A percentile compares a stretch with the other conserved stretches of the same genome.
Conservation (phyloP, 371 early-diverging fungal genomes). For the Mucor ambiguus region DNA sequence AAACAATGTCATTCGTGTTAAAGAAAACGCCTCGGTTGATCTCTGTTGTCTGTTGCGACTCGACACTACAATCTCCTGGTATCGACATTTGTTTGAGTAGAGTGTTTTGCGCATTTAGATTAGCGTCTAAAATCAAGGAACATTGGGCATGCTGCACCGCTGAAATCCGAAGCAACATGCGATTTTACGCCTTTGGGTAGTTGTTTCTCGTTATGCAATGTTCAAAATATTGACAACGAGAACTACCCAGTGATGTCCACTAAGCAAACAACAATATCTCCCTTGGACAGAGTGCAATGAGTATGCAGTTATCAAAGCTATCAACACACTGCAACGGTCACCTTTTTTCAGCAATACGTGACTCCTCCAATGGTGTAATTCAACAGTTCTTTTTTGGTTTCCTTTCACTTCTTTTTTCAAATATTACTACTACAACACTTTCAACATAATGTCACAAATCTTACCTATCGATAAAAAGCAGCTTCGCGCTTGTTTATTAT, state of each 20-base stretch:
- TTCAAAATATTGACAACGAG: background rate
- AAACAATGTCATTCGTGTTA: too few species aligned
- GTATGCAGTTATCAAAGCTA: background rate
- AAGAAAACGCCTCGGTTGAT: background rate
- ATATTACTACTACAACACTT: background rate
- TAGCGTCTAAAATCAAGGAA: too few species aligned
- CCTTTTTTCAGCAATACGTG: background rate
- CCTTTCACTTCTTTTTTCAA: background rate
- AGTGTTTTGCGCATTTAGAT: too few species aligned
- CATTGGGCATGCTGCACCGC: background rate
- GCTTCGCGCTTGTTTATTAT: slow-evolving; percentile 90
- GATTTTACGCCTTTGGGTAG: background rate
- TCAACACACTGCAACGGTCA: background rate
- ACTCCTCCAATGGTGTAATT: background rate
- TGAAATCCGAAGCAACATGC: background rate
- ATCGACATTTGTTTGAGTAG: background rate
- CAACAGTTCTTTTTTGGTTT: background rate
- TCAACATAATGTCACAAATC: slow-evolving; percentile 56
- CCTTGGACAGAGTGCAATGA: background rate
- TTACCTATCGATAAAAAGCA: slow-evolving; percentile 78
- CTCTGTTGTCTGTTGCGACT: background rate
- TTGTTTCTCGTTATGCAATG: background rate
- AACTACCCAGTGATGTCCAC: background rate
- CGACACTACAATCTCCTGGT: background rate
- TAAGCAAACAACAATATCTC: background rate